Evolutionary conservation across 2,329 filamentous ascomycete species (phyloP), one percentile per base, ranked within the genome.

Genomic region (Fusarium zealandicum): DNA sequence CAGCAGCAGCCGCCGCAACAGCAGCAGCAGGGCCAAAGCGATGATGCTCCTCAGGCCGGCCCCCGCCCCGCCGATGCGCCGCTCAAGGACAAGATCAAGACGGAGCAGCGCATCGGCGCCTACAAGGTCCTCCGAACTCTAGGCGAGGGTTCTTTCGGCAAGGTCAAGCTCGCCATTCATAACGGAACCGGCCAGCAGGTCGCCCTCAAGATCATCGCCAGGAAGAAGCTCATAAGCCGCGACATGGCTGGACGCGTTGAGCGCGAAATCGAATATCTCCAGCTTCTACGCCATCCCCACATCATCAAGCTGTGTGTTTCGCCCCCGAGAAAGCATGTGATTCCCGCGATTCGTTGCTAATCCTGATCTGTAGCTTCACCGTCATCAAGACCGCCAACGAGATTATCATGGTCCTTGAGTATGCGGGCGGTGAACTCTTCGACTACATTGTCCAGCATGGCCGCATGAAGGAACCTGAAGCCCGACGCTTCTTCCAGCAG

Each of bases 391-490:
- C 93, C 6, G 86, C 88, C 18, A 87, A 84, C 58, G 95, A 99
- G 73, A 99, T 99, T 72, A 95, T 98, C 75, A 99, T 99, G 95
- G 95, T 99, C 41, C 85, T 99, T 65, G 95, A 99, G 76, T 99
- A 96, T 75, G 95, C 95, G 35, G 95, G 95, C 57, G 91, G 91
- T 57, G 95, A 99, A 76, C 82, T 99, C 55, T 99, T 99, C 76
- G 93, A 99, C 75, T 98, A 98, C 76, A 95, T 99, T 59, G 95
- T 99, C 53, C 89, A 93, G 70, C 88, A 97, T 71, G 95, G 95
- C 49, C 88, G 90, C 70, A 92, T 98, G 83, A 87, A 89, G 65
- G 95, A 99, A 75, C 83, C 88, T 56, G 90, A 96, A 72, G 95
- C 95, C n/a, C 88, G 95, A 51, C 92, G 93, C 65, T 97, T 99